phyloP scores from a whole-genome alignment of 805 yeast species.

The Myxozyma lipomycoides region DNA sequence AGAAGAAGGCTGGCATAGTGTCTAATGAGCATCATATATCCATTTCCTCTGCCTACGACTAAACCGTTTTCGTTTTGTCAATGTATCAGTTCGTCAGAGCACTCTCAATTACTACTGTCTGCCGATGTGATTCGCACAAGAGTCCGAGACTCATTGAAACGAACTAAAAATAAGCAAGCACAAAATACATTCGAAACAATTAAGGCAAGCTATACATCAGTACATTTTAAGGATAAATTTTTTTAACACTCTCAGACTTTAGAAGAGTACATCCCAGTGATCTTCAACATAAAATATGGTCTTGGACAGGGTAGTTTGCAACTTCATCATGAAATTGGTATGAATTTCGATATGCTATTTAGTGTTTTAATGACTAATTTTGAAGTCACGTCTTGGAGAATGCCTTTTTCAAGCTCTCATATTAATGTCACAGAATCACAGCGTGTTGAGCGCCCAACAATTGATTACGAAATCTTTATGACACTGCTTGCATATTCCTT shows the following conservation, averaged over 20 bases:
- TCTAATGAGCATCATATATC: constrained; percentile 29
- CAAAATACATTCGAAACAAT: constrained; percentile 31
- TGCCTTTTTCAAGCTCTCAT: constrained; percentile 27
- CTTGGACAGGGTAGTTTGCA: constrained; percentile 23
- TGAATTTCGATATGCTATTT: not conserved
- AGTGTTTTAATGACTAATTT: not conserved
- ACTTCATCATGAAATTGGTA: constrained; percentile 27
- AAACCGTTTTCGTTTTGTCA: constrained; percentile 30
- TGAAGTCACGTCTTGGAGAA: constrained; percentile 31
- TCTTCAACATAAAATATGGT: constrained; percentile 29
- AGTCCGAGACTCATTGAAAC: constrained; percentile 33
- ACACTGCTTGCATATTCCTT: constrained; percentile 21
- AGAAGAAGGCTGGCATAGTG: no score
- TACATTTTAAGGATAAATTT: not conserved
- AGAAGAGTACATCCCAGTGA: constrained; percentile 32
- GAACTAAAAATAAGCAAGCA: constrained; percentile 31
- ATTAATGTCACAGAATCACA: constrained; percentile 14
- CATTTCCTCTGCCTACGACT: constrained; percentile 35
- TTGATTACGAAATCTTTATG: constrained; percentile 23
- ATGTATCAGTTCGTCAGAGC: constrained; percentile 23
- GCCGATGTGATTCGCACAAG: constrained; percentile 35
- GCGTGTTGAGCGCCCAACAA: constrained; percentile 19
- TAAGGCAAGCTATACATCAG: constrained; percentile 11
- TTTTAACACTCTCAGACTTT: constrained; percentile 20
- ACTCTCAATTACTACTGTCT: constrained; percentile 28